Conservation (phyloP, 1,139 yeast species). For the Debaryomyces sp. region DNA sequence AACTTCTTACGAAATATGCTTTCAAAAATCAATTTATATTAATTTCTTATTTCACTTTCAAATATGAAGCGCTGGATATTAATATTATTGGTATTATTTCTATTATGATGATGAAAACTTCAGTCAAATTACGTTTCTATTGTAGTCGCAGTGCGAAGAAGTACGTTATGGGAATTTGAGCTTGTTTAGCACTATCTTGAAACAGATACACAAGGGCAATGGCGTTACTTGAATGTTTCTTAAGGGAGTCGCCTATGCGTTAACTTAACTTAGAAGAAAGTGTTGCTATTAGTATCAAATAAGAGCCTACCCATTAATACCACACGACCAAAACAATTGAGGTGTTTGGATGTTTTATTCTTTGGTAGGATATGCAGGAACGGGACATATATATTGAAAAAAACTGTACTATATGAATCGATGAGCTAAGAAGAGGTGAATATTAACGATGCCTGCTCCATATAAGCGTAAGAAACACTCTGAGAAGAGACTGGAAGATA, state of each 20-base stretch:
- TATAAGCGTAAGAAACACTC: constrained; percentile 9
- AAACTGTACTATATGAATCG: neutral
- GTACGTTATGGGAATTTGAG: neutral
- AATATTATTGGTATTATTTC: neutral
- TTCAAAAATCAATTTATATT: neutral
- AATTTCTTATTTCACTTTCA: neutral
- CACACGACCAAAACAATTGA: constrained; percentile 1
- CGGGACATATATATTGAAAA: neutral
- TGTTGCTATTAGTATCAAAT: neutral
- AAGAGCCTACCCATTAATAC: neutral
- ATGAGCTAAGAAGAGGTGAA: neutral
- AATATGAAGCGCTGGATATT: neutral
- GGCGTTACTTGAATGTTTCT: neutral
- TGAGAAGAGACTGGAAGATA: neutral
- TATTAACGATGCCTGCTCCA: constrained; percentile 8
- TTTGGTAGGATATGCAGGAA: neutral
- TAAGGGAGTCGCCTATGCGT: neutral
- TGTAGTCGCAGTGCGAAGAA: constrained; percentile 1
- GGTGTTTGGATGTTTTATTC: constrained; percentile 1
- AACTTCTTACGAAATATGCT: neutral
- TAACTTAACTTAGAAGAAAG: neutral
- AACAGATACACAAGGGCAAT: neutral
- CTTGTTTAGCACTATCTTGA: neutral
- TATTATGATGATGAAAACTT: neutral
- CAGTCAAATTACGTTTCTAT: neutral